A percentile compares a stretch with the other conserved stretches of the same genome.
Conservation (phyloP, 805 yeast genomes). For the Metschnikowia peoriensis region DNA sequence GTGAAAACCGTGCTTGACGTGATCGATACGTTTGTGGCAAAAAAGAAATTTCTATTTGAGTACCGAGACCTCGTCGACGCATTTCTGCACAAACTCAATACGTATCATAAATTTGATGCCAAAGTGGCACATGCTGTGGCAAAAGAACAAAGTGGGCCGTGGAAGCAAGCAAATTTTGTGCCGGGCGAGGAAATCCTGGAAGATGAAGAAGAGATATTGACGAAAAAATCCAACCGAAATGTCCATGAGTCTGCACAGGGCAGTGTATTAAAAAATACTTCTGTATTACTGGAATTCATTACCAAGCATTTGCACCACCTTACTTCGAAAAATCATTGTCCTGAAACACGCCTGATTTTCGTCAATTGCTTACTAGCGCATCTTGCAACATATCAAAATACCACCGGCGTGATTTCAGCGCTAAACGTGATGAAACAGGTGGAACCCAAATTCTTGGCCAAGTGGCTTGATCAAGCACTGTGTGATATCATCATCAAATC, state of each 20-base stretch:
- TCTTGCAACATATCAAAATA: constrained; percentile 33
- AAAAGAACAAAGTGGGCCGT: constrained; percentile 1
- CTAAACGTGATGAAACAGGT: constrained; percentile 10
- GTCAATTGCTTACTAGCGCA: constrained; percentile 39
- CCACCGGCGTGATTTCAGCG: constrained; percentile 25
- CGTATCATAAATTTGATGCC: constrained; percentile 25
- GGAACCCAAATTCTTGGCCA: constrained; percentile 15
- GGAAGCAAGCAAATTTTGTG: neutral
- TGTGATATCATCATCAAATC: constrained; percentile 27
- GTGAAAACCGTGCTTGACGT: constrained; percentile 33
- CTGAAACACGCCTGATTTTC: constrained; percentile 22
- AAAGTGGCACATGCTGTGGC: constrained; percentile 18
- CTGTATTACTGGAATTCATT: constrained; percentile 24
- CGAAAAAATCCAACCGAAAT: constrained; percentile 26
- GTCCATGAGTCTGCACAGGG: constrained; percentile 28
- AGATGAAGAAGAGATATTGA: constrained; percentile 13
- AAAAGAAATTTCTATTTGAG: constrained; percentile 5
- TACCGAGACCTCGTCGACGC: constrained; percentile 31
- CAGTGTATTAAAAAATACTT: constrained; percentile 31
- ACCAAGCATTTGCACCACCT: constrained; percentile 25
- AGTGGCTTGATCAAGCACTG: constrained; percentile 34
- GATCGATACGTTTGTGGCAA: constrained; percentile 25
- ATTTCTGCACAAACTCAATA: constrained; percentile 29
- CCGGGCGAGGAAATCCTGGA: neutral
- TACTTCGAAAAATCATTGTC: neutral